Conservation (phyloP, 1,284 basidiomycete genomes). For the Abortiporus biennis region DNA sequence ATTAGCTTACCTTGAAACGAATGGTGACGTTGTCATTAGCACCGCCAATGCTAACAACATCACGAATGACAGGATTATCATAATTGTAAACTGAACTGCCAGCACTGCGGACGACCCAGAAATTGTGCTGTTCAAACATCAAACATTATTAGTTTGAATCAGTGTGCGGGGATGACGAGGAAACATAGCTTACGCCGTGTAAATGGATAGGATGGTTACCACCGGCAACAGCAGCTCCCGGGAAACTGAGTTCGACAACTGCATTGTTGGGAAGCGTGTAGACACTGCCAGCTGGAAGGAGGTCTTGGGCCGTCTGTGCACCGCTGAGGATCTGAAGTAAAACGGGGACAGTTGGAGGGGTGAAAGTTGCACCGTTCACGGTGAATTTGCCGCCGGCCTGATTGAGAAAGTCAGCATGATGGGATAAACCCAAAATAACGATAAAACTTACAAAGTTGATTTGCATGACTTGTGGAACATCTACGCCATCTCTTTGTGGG, state of each 20-base stretch:
- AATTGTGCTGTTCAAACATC: conserved; percentile 1
- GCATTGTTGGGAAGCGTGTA: conserved; percentile 21
- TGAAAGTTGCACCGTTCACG: conserved; percentile 21
- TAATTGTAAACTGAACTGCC: conserved; percentile 23
- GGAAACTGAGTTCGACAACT: conserved; percentile 28
- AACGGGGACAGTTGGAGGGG: conserved; percentile 23
- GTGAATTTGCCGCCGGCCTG: conserved; percentile 6
- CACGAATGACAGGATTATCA: conserved; percentile 24
- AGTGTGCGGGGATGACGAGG: too few relatives aligned
- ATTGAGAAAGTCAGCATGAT: conserved; percentile 2
- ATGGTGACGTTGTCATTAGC: conserved; percentile 13
- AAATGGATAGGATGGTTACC: conserved; percentile 33
- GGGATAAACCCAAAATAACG: neutral
- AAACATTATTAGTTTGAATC: neutral
- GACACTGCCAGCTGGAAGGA: conserved; percentile 26
- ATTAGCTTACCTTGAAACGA: conserved; percentile 10
- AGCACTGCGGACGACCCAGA: conserved; percentile 4
- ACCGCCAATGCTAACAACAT: conserved; percentile 12
- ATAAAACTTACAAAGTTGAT: conserved; percentile 16
- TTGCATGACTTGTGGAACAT: conserved; percentile 20
- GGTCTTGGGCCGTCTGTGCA: conserved; percentile 17
- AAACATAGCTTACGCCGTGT: conserved; percentile 25
- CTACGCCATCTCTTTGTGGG: conserved; percentile 20
- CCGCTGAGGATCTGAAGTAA: conserved; percentile 31
- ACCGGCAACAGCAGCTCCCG: conserved; percentile 20